phyloP scores from a whole-genome alignment of 805 yeast genomes.

The Wickerhamiella sergipiensis region DNA sequence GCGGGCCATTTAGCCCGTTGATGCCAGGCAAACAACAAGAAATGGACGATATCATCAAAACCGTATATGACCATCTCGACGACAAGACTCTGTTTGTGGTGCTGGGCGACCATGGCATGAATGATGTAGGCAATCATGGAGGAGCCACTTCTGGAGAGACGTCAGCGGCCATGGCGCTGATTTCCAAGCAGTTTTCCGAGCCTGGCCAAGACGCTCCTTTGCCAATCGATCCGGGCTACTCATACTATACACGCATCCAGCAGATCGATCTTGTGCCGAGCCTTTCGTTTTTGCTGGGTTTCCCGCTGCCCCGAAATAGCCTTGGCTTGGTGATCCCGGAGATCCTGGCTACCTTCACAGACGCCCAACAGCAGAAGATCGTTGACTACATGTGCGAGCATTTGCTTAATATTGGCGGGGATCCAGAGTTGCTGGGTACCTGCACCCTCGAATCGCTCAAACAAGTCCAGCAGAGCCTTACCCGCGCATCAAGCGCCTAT shows the following conservation, averaged over 20 bases:
- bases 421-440: not conserved
- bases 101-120: conserved; percentile 93
- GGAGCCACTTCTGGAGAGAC: conserved; percentile 92
- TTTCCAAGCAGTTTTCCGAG: conserved; percentile 43
- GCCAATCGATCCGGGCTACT: conserved; percentile 31
- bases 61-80: conserved; percentile 32
- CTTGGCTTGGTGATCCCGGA: conserved; percentile 58
- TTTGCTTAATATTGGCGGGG: conserved; percentile 1
- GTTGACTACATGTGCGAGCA: conserved; percentile 19
- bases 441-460: conserved; percentile 23
- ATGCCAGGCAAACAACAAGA: conserved; percentile 78
- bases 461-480: conserved; percentile 24
- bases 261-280: conserved; percentile 71
- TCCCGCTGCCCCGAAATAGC: conserved; percentile 58
- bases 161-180: conserved; percentile 61
- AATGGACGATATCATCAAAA: conserved; percentile 58
- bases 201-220: conserved; percentile 13
- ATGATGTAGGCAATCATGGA: conserved; percentile 84
- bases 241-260: conserved; percentile 39
- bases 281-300: conserved; percentile 41
- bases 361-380: conserved; percentile 10
- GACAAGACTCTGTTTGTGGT: conserved; percentile 56
- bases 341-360: conserved; percentile 38
- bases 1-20: conserved; percentile 70
- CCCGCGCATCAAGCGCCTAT: conserved; percentile 51